These are phyloP conservation scores for Phytopythium mirpurense DNA, from an alignment of 352 stramenopile genomes.

Conservation along the genomic window DNA sequence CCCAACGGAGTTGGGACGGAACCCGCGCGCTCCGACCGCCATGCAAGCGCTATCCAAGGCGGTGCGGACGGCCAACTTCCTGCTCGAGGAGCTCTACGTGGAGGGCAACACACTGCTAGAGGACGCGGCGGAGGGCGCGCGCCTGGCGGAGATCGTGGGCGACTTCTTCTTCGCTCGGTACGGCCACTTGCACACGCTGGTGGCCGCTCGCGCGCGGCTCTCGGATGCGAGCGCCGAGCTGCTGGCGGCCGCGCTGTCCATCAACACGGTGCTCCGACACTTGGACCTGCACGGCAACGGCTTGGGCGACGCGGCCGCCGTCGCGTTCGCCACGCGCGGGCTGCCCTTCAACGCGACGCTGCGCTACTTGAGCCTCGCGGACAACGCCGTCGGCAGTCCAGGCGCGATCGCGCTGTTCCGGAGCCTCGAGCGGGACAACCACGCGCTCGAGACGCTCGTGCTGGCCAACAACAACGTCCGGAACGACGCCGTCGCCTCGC, in stretches of 20 bases:
- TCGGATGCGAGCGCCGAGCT: slow-evolving; percentile 28
- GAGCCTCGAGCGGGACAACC: slow-evolving; percentile 28
- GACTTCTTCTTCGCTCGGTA: slow-evolving; percentile 81
- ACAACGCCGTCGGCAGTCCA: slow-evolving; percentile 47
- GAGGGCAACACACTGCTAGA: slow-evolving; percentile 40
- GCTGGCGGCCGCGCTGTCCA: slow-evolving; percentile 37
- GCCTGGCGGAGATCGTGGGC: slow-evolving; percentile 38
- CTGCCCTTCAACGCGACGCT: slow-evolving; percentile 38
- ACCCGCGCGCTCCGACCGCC: slow-evolving; percentile 12
- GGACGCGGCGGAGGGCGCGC: slow-evolving; percentile 17
- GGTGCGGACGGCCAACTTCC: slow-evolving; percentile 47
- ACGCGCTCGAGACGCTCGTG: slow-evolving; percentile 36
- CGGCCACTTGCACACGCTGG: slow-evolving; percentile 40
- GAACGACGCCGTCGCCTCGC: slow-evolving; percentile 34
- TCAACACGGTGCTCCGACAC: slow-evolving; percentile 50
- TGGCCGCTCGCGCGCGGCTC: slow-evolving; percentile 35
- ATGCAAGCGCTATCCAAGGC: slow-evolving; percentile 33
- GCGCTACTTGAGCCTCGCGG: slow-evolving; percentile 46
- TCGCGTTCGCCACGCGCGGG: slow-evolving; percentile 31
- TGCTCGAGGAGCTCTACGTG: slow-evolving; percentile 58
- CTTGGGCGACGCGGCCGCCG: slow-evolving; percentile 33
- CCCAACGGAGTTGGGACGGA: background rate
- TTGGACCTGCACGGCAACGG: slow-evolving; percentile 61
- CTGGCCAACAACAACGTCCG: slow-evolving; percentile 60
- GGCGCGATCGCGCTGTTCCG: slow-evolving; percentile 45